Base-by-base conservation (phyloP, 1,139 yeast species). In the Sugiyamaella xylanicola region DNA sequence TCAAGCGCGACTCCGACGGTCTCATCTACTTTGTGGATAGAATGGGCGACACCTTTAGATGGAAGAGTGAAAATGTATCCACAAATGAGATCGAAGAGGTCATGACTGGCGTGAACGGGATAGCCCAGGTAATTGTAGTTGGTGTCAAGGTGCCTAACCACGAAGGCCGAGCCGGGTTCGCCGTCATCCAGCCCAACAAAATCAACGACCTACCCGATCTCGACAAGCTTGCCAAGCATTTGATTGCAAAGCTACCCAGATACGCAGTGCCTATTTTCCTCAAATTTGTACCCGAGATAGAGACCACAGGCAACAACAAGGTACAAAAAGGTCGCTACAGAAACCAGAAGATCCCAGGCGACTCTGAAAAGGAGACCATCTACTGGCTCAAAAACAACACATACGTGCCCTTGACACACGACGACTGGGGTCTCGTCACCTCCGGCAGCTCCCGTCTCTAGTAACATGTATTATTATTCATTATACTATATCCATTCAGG, bases 41-140 rank as follows among this genome's bases (percentile, higher is more conserved):
- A 67, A 75, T 92, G 68, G 99, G 99, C 40, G 99, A 93, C 69
- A 92, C 98, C 0, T 93, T 87, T 77, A 81, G 99, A 64, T 93
- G 98, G 98, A 92, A 91, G 73, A 87, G 96, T 1, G 99, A 93
- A 74, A 92, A 93, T 72, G 97, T 93, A 36, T 85, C 95, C 32
- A 91, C 98, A 8, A 85, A 92, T 45, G 97, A 93, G 72, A 97
- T 93, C 42, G 98, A 92, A 70, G 88, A 86, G 68, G 87, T 87
- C n/a, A 63, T 80, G 9, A 60, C 69, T 16, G 68, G 70, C 5
- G 62, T 70, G 51, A 77, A 80, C 22, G 74, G 73, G 44, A 74
- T 90, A 57, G 76, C 77, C 58, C 89, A 88, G 68, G 81, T 85
- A 2, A 95, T 90, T 48, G 96, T 92, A 37, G 97, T 92, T 44